phyloP scores from a whole-genome alignment of 2,329 filamentous ascomycete species.

The Pleoardoris graminearum region DNA sequence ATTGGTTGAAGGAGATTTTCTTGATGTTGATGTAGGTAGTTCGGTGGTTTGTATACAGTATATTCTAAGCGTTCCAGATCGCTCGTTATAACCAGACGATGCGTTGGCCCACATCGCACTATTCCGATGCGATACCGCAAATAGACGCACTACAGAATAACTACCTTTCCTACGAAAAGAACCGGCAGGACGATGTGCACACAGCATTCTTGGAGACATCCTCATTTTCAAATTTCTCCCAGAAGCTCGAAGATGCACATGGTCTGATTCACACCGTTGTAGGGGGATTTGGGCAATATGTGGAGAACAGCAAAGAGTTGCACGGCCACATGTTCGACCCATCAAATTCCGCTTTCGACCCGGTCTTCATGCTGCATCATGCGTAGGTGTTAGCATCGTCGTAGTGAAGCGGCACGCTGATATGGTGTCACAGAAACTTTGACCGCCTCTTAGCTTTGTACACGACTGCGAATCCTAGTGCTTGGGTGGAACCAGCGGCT shows the following conservation, averaged over 20 bases:
- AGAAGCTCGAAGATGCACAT: conserved; percentile 11
- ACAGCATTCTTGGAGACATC: conserved; percentile 9
- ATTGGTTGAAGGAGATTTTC: conserved; percentile 26
- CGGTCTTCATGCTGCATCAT: conserved; percentile 55
- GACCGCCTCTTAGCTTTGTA: conserved; percentile 67
- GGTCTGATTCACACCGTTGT: conserved; percentile 45
- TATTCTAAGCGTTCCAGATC: background rate
- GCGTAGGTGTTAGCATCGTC: conserved; percentile 31
- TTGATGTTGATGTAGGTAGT: background rate
- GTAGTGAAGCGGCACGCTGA: background rate
- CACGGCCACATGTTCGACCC: conserved; percentile 75
- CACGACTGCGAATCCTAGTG: conserved; percentile 71
- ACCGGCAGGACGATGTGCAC: conserved; percentile 20
- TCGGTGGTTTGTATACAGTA: too few species aligned
- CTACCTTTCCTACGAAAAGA: conserved; percentile 9
- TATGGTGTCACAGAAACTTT: conserved; percentile 30
- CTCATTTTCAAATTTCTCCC: conserved; percentile 21
- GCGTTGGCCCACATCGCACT: conserved; percentile 36
- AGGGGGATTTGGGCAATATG: too few species aligned
- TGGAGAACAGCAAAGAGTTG: too few species aligned
- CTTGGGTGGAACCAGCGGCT: conserved; percentile 59
- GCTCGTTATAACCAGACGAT: conserved; percentile 26
- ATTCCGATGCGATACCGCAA: conserved; percentile 24
- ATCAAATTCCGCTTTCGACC: conserved; percentile 74
- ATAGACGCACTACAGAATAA: conserved; percentile 14